Conservation (phyloP, 2,329 filamentous ascomycete genomes). For the Pseudonectria buxi region DNA sequence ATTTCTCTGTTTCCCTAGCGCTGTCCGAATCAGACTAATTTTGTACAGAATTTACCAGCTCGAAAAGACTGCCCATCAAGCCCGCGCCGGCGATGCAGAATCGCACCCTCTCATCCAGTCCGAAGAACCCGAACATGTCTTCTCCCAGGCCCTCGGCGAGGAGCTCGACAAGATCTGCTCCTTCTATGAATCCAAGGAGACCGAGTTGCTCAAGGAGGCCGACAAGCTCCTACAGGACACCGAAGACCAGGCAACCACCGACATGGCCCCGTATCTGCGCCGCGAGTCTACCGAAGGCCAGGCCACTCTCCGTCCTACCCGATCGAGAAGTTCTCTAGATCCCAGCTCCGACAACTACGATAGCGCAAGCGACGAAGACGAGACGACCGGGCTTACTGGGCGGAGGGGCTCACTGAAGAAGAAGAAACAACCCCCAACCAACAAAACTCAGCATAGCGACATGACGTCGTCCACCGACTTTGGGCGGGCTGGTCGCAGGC, state of each 20-base stretch:
- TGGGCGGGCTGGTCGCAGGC: slow-evolving; percentile 47
- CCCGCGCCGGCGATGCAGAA: slow-evolving; percentile 64
- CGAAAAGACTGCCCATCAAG: slow-evolving; percentile 73
- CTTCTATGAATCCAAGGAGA: slow-evolving; percentile 86
- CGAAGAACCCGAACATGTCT: slow-evolving; percentile 73
- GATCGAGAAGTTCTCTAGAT: slow-evolving; percentile 33
- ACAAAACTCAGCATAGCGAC: slow-evolving; percentile 41
- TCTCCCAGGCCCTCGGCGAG: slow-evolving; percentile 72
- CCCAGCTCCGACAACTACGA: slow-evolving; percentile 51
- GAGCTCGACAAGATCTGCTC: slow-evolving; percentile 91
- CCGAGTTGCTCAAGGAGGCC: slow-evolving; percentile 77
- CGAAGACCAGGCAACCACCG: slow-evolving; percentile 52
- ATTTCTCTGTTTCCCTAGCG: not conserved
- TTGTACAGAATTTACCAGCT: slow-evolving; percentile 77
- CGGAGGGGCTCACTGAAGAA: slow-evolving; percentile 34
- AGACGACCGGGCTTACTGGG: slow-evolving; percentile 48
- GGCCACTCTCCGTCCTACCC: slow-evolving; percentile 18
- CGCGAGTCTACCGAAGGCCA: slow-evolving; percentile 24
- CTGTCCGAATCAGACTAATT: slow-evolving; percentile 6
- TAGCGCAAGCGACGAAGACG: slow-evolving; percentile 58
- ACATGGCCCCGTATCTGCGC: slow-evolving; percentile 31
- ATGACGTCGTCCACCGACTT: slow-evolving; percentile 58
- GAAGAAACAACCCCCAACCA: slow-evolving; percentile 33
- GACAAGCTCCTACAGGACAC: slow-evolving; percentile 71
- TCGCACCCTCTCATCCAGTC: slow-evolving; percentile 71